A percentile compares a stretch with the other conserved stretches of the same genome.
Conservation (phyloP, 371 early-diverging fungal genomes). For the Mortierella sp. region DNA sequence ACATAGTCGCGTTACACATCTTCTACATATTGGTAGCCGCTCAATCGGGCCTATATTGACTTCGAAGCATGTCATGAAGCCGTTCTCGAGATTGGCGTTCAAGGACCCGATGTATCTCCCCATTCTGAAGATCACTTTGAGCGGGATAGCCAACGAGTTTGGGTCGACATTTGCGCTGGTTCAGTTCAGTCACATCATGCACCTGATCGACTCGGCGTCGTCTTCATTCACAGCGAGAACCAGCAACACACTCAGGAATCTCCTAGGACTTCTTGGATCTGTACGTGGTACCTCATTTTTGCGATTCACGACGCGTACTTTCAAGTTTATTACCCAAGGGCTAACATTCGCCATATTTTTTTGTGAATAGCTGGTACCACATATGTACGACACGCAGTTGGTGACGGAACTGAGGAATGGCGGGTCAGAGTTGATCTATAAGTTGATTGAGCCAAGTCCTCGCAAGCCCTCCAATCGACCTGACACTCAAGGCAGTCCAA, state of each 20-base stretch:
- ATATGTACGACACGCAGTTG: conserved; percentile 54
- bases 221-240: conserved; percentile 19
- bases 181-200: conserved; percentile 71
- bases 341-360: not conserved
- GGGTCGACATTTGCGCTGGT: conserved; percentile 76
- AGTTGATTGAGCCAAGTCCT: conserved; percentile 40
- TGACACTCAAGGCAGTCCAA: conserved; percentile 40
- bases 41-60: conserved; percentile 72
- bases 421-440: conserved; percentile 46
- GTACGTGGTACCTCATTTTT: conserved; percentile 17
- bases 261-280: conserved; percentile 46
- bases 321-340: not conserved
- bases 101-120: conserved; percentile 64
- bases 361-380: conserved; percentile 35
- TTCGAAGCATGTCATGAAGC: conserved; percentile 74
- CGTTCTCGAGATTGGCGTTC: conserved; percentile 68
- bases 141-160: conserved; percentile 66
- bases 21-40: conserved; percentile 22
- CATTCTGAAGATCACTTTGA: conserved; percentile 61
- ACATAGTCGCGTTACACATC: not conserved
- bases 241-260: conserved; percentile 33
- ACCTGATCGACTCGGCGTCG: conserved; percentile 59
- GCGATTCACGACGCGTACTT: not conserved
- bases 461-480: conserved; percentile 21
- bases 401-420: conserved; percentile 55